Base-by-base conservation (phyloP, 805 yeast species). In the Hanseniaspora occidentalis region DNA sequence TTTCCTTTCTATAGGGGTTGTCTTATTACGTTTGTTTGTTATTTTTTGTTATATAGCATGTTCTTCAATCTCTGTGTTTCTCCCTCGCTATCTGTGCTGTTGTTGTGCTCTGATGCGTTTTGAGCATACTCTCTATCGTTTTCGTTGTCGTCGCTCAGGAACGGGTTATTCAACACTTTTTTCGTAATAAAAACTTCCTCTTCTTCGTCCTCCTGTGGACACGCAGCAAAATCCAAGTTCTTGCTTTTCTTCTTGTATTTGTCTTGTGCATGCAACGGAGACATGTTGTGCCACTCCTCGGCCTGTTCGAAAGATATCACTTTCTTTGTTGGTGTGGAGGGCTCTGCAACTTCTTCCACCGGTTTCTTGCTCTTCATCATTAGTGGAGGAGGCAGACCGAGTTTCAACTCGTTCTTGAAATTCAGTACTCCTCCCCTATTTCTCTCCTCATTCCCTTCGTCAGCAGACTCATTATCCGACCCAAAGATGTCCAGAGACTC, bases 281-380 rank as follows among this genome's bases (percentile, higher is more conserved):
- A 42, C 14, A 50, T 42, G 20, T 60, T 54, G 26, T 58, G 51
- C 68, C 67, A 64, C 37, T 58, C 48, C 18, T 47, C 41, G 4
- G 61, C 58, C 41, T 58, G 42, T n/a, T 56, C 54, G 26, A 50
- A 50, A 5, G 61, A 53, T 10, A 62, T 57, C 3, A 64, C 33
- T 36, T 55, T 56, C 29, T 56, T 55, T 31, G 56, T 49, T 10
- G 70, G 70, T 0, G 70, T 65, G 2, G 55, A 57, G 2, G 62
- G 61, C 13, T 35, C 48, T 17, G 45, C 47, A 33, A 47, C 51
- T 31, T n/a, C 18, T 31, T 31, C 5, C 10, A 17, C n/a, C 18
- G 14, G n/a, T 21, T 31, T 11, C 17, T 37, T 16, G 26, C 38
- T n/a, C 27, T n/a, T n/a, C n/a, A n/a, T n/a, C n/a, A n/a, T n/a